Evolutionary conservation across 257 asterid genomes (phyloP), one percentile per base, ranked within the genome.

Genomic region (Orobanche coerulescens): DNA sequence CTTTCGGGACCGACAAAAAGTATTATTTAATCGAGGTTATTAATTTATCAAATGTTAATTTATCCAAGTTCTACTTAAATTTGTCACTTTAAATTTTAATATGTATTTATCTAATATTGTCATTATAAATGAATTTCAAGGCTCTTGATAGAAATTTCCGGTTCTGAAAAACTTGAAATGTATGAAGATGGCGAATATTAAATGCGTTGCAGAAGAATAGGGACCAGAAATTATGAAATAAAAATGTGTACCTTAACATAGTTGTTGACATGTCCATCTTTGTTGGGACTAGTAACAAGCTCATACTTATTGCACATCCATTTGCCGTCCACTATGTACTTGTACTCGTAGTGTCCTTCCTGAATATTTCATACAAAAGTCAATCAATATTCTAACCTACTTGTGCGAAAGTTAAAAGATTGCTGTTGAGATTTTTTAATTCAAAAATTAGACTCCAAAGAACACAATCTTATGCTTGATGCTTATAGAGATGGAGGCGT

Each of bases 291-390:
- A 53, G 95, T 86, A 26, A 76, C 4, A 0, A 60, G 87, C 77
- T 92, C 97, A 4, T 67, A 0, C 58, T 73, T 44, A 62, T 81
- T 92, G 82, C 77, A 66, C 62, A 50, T 47, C 98, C 97, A 88
- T 69, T 74, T 77, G 14, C 95, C 97, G 61, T 92, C 89, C 16
- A 92, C 87, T 6, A 92, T 64, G 63, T 86, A 92, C 79, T 92
- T 88, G 85, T 92, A 92, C 80, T 92, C 98, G 25, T 84, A 92
- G 40, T 3, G 72, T 43, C 98, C 98, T 83, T 86, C 98, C 98
- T 92, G 87, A 52, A 39, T 23, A 46, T 57, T 48, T 56, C 44
- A 25, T 19, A 5, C 4, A 16, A 46, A 18, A 18, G 52, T 13
- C 52, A 6, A 20, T 16, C 52, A 46, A 46, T 46, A 46, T 46